Evolutionary conservation across 2,329 filamentous ascomycete genomes (phyloP).

Genomic region (Fusarium secorum): DNA sequence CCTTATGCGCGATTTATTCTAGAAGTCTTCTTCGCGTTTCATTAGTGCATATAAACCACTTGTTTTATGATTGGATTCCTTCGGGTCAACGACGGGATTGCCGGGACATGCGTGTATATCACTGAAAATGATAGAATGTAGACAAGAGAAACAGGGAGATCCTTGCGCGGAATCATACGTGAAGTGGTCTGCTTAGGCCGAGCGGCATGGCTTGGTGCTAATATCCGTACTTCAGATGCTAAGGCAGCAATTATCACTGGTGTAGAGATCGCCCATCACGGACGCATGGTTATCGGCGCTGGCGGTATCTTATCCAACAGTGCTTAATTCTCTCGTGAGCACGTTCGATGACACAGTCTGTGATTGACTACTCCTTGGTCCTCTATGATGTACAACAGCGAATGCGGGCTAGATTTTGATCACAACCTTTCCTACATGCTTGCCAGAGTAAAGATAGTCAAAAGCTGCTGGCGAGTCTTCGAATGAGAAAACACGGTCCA

Average conservation of each 20-base stretch:
- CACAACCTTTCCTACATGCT: neutral
- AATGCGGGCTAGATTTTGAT: neutral
- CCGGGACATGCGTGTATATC: neutral
- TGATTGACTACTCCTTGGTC: accelerated
- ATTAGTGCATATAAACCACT: neutral
- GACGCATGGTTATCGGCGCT: accelerated
- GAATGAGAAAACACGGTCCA: neutral
- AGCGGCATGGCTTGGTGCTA: accelerated
- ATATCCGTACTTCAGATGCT: accelerated
- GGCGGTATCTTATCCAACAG: accelerated
- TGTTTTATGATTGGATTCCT: neutral
- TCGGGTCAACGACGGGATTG: neutral
- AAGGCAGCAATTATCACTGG: no score
- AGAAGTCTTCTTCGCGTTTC: conserved; percentile 4
- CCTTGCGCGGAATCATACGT: neutral
- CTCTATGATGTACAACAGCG: accelerated
- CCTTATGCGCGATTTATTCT: conserved; percentile 33
- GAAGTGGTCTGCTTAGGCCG: neutral
- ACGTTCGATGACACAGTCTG: neutral
- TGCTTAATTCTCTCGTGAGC: neutral
- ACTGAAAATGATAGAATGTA: neutral
- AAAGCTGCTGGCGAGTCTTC: neutral
- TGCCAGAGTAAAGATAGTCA: neutral
- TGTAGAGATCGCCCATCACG: neutral
- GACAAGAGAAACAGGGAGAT: neutral